These are phyloP conservation scores for Ascochyta lentis DNA, from an alignment of 2,329 filamentous ascomycete genomes.

Conservation along the genomic window DNA sequence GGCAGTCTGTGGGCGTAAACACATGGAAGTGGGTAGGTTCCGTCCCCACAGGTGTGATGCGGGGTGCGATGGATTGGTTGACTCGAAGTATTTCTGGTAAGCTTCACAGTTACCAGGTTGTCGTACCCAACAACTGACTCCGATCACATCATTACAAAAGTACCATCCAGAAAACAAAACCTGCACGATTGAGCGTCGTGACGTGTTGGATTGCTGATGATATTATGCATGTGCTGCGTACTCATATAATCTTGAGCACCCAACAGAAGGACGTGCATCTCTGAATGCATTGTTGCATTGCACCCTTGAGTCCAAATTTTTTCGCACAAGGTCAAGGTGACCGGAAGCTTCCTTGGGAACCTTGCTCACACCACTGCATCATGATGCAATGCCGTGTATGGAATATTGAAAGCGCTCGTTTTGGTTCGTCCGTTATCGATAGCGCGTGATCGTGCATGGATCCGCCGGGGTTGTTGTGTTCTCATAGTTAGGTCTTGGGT, in stretches of 20 bases:
- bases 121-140: background rate
- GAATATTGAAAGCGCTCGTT: constrained; percentile 28
- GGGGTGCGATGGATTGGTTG: background rate
- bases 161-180: background rate
- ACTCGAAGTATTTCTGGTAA: background rate
- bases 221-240: background rate
- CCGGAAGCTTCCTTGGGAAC: background rate
- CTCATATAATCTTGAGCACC: background rate
- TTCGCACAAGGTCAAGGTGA: background rate
- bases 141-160: background rate
- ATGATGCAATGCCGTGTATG: constrained; percentile 16
- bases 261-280: background rate
- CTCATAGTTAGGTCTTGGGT: constrained; percentile 9
- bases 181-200: background rate
- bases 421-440: constrained; percentile 28
- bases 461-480: constrained; percentile 10
- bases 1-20: background rate
- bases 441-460: constrained; percentile 26
- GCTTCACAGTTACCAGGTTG: background rate
- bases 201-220: background rate
- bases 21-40: background rate
- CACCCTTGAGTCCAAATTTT: background rate
- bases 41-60: constrained; percentile 1
- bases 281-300: background rate
- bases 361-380: constrained; percentile 5